Evolutionary conservation across 1,139 yeast species (phyloP).

Genomic region (Saccharomycopsis hybrid): DNA sequence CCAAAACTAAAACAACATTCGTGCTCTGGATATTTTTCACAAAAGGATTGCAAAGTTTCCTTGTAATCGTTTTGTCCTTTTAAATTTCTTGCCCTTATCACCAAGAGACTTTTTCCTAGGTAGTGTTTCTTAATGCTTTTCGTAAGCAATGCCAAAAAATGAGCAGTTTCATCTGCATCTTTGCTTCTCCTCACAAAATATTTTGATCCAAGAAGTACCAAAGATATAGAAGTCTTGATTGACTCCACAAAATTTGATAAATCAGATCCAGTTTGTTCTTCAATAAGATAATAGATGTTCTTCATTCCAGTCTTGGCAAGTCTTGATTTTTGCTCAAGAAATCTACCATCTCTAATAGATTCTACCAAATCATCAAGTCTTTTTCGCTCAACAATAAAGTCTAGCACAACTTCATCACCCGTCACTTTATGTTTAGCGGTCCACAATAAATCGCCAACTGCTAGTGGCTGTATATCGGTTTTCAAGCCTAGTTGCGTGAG

Average conservation of each 20-base stretch:
- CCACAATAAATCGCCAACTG: constrained; percentile 91
- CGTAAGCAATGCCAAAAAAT: constrained; percentile 55
- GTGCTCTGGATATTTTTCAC: constrained; percentile 38
- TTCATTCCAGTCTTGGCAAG: constrained; percentile 61
- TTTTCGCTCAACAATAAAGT: constrained; percentile 82
- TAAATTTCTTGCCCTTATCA: constrained; percentile 45
- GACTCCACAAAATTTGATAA: constrained; percentile 50
- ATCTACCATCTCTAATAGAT: constrained; percentile 85
- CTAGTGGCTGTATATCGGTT: constrained; percentile 50
- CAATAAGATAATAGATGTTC: constrained; percentile 74
- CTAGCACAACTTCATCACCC: constrained; percentile 60
- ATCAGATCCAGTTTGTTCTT: constrained; percentile 52
- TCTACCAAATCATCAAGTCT: constrained; percentile 76
- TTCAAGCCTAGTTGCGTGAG: constrained; percentile 45
- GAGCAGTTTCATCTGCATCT: constrained; percentile 69
- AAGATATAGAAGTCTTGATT: constrained; percentile 70
- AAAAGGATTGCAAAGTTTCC: constrained; percentile 35
- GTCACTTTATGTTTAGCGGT: constrained; percentile 61
- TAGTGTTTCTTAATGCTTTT: constrained; percentile 38
- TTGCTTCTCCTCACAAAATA: constrained; percentile 66
- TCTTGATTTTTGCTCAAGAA: constrained; percentile 76
- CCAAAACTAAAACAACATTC: constrained; percentile 60
- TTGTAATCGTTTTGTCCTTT: constrained; percentile 48
- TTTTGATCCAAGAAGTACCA: constrained; percentile 57
- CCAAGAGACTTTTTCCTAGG: constrained; percentile 34